These are phyloP conservation scores for Panellus pusillus DNA, from an alignment of 768 basidiomycete genomes.

Conservation along the genomic window DNA sequence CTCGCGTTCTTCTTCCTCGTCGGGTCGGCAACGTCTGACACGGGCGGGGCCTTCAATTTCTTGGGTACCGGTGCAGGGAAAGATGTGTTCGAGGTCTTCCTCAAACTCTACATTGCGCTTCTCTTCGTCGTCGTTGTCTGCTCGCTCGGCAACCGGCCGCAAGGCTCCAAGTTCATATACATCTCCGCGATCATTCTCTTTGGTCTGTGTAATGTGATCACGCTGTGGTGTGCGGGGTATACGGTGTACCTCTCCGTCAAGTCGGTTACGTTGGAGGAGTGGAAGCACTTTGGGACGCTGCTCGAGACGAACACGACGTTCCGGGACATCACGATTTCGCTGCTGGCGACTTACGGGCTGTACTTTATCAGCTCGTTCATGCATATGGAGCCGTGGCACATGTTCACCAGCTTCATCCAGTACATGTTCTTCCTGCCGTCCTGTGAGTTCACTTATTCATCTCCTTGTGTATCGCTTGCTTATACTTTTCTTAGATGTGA, in stretches of 20 bases:
- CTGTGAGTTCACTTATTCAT: conserved; percentile 40
- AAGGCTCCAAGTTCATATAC: conserved; percentile 89
- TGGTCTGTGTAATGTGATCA: conserved; percentile 74
- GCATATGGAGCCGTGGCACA: conserved; percentile 95
- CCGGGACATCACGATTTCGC: conserved; percentile 81
- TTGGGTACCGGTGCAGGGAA: conserved; percentile 69
- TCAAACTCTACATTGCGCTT: conserved; percentile 79
- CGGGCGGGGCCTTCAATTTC: conserved; percentile 77
- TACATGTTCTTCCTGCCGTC: conserved; percentile 89
- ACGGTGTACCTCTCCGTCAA: conserved; percentile 86
- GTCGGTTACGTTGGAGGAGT: conserved; percentile 62
- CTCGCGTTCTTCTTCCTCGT: conserved; percentile 93
- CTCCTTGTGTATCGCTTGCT: not conserved
- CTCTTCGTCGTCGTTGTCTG: conserved; percentile 82
- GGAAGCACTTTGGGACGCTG: conserved; percentile 67
- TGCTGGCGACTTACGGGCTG: conserved; percentile 75
- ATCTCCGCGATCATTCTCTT: conserved; percentile 73
- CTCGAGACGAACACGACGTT: conserved; percentile 67
- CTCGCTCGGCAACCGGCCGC: conserved; percentile 90
- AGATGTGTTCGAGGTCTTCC: conserved; percentile 76
- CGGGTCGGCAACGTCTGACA: conserved; percentile 68
- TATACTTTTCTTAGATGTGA: conserved; percentile 50
- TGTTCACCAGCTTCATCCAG: conserved; percentile 90
- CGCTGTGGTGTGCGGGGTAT: conserved; percentile 88
- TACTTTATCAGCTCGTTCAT: conserved; percentile 87